Evolutionary conservation across 495 filamentous ascomycete species (phyloP).

Genomic region (Penicillium antarcticum): DNA sequence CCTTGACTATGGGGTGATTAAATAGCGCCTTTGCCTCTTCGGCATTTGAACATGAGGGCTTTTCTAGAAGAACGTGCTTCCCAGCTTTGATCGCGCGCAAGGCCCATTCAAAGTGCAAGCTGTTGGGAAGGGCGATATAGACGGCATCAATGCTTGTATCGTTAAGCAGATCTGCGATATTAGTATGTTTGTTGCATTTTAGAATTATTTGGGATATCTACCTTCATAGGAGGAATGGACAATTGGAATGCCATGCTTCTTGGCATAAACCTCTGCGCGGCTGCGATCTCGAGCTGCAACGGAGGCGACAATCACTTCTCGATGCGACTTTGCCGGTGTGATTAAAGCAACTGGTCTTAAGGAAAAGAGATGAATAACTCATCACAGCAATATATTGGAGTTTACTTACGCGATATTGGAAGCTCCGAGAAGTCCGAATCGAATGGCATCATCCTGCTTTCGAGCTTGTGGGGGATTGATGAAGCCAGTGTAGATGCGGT

Average conservation of each 20-base stretch:
- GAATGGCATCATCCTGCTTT: slow-evolving; percentile 26
- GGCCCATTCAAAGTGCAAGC: slow-evolving; percentile 45
- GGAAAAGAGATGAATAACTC: no score
- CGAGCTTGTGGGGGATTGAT: slow-evolving; percentile 13
- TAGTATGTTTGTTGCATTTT: neutral
- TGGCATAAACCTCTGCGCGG: slow-evolving; percentile 53
- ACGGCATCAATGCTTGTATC: slow-evolving; percentile 41
- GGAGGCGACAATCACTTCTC: slow-evolving; percentile 55
- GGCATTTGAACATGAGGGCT: slow-evolving; percentile 41
- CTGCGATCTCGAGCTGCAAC: slow-evolving; percentile 55
- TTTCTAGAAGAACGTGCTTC: slow-evolving; percentile 50
- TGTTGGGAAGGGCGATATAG: slow-evolving; percentile 51
- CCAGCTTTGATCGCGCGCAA: slow-evolving; percentile 33
- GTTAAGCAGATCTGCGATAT: slow-evolving; percentile 29
- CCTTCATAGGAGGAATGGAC: slow-evolving; percentile 49
- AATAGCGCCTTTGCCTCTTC: slow-evolving; percentile 37
- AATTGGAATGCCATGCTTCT: slow-evolving; percentile 53
- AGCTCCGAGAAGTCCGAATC: slow-evolving; percentile 30
- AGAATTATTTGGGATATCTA: slow-evolving; percentile 2
- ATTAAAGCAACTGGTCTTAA: slow-evolving; percentile 52
- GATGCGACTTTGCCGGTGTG: slow-evolving; percentile 53
- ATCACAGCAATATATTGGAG: neutral
- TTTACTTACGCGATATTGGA: slow-evolving; percentile 26
- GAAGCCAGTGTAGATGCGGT: slow-evolving; percentile 17
- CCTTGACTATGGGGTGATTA: slow-evolving; percentile 26